These are phyloP conservation scores for Penicillium atrosanguineum DNA, from an alignment of 495 filamentous ascomycete species.

Conservation along the genomic window DNA sequence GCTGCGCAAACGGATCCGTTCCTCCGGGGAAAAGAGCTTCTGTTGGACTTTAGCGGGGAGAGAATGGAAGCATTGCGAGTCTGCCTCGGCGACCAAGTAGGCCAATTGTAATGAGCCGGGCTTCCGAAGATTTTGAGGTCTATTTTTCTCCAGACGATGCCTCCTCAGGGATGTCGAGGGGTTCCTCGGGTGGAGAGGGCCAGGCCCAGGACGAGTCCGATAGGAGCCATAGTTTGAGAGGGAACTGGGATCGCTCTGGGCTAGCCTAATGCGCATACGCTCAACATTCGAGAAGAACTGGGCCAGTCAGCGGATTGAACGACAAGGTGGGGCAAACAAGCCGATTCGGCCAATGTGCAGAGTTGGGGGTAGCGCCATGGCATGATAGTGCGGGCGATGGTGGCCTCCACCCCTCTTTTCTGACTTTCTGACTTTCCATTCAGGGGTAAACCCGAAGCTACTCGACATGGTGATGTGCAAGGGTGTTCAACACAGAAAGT, in stretches of 20 bases:
- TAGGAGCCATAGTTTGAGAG: constrained; percentile 17
- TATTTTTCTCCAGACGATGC: constrained; percentile 17
- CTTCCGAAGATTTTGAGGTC: constrained; percentile 31
- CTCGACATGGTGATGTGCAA: not conserved
- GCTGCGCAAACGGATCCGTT: constrained; percentile 59
- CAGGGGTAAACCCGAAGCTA: constrained; percentile 10
- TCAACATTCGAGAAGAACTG: constrained; percentile 46
- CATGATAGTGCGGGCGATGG: constrained; percentile 30
- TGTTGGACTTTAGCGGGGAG: constrained; percentile 70
- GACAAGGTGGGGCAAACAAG: constrained; percentile 4
- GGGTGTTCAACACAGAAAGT: not conserved
- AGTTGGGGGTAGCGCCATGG: constrained; percentile 16
- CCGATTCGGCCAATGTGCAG: constrained; percentile 11
- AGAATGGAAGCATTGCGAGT: constrained; percentile 67
- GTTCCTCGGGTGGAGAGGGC: constrained; percentile 8
- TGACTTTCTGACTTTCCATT: not conserved
- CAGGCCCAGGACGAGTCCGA: constrained; percentile 17
- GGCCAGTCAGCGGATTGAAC: constrained; percentile 15
- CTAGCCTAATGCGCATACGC: constrained; percentile 34
- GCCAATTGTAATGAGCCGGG: constrained; percentile 38
- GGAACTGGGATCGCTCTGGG: constrained; percentile 25
- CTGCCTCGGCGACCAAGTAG: constrained; percentile 48
- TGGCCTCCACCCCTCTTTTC: constrained; percentile 10
- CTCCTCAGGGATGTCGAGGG: constrained; percentile 12
- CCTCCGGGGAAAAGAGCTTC: constrained; percentile 69